These are phyloP conservation scores for Incumbomyces lentus DNA, from an alignment of 2,329 filamentous ascomycete genomes.

Conservation along the genomic window DNA sequence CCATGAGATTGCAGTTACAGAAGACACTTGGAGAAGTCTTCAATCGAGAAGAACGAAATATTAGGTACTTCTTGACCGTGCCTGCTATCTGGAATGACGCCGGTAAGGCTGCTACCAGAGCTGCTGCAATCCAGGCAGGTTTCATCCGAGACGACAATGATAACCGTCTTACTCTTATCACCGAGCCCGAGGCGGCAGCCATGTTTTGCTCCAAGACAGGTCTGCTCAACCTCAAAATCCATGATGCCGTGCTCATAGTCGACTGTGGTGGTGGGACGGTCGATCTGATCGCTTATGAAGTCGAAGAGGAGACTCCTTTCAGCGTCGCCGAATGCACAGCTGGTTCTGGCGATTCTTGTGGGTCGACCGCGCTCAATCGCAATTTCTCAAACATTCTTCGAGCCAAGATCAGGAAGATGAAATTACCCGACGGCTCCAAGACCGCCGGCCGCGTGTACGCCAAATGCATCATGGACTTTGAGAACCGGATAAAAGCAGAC, in stretches of 20 bases:
- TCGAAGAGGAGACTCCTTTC: slow-evolving; percentile 95
- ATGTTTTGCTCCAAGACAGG: slow-evolving; percentile 98
- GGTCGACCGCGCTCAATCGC: slow-evolving; percentile 93
- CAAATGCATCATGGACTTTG: slow-evolving; percentile 99
- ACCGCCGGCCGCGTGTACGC: slow-evolving; percentile 97
- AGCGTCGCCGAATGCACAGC: slow-evolving; percentile 95
- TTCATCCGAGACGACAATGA: slow-evolving; percentile 97
- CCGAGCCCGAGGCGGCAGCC: slow-evolving; percentile 91
- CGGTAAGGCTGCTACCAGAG: slow-evolving; percentile 90
- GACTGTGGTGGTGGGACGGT: slow-evolving; percentile 98
- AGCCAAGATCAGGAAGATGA: slow-evolving; percentile 98
- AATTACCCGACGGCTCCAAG: slow-evolving; percentile 89
- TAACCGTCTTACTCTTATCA: slow-evolving; percentile 86
- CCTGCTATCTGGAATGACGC: slow-evolving; percentile 99
- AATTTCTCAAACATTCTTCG: slow-evolving; percentile 98
- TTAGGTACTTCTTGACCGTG: slow-evolving; percentile 95
- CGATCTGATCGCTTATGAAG: slow-evolving; percentile 97
- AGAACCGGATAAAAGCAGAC: slow-evolving; percentile 98
- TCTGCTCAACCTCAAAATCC: slow-evolving; percentile 90
- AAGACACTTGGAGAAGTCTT: slow-evolving; percentile 97
- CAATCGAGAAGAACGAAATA: slow-evolving; percentile 95
- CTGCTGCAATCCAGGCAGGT: slow-evolving; percentile 90
- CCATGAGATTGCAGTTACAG: slow-evolving; percentile 88
- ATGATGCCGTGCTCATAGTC: slow-evolving; percentile 95
- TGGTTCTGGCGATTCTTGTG: slow-evolving; percentile 92